Conservation (phyloP, 2,329 filamentous ascomycete genomes). For the Chlorencoelia australis region DNA sequence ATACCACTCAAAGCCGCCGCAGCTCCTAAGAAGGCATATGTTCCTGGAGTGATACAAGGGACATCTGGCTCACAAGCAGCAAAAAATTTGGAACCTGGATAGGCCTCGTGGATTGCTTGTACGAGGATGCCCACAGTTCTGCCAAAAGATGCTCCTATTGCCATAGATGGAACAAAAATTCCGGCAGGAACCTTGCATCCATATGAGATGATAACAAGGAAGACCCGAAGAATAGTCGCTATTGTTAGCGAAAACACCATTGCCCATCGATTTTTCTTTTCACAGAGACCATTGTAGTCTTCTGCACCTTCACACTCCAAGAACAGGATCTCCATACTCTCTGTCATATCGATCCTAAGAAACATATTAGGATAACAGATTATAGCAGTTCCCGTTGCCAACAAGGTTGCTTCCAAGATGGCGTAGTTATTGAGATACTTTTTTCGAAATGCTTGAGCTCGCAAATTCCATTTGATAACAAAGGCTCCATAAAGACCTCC, state of each 20-base stretch:
- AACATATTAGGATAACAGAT: slow-evolving; percentile 98
- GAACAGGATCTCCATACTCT: slow-evolving; percentile 98
- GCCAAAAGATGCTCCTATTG: slow-evolving; percentile 88
- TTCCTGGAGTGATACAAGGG: slow-evolving; percentile 93
- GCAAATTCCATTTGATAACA: slow-evolving; percentile 95
- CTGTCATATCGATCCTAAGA: slow-evolving; percentile 93
- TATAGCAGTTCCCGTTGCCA: slow-evolving; percentile 76
- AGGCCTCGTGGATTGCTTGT: slow-evolving; percentile 75
- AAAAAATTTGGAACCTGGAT: slow-evolving; percentile 78
- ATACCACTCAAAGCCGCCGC: slow-evolving; percentile 87
- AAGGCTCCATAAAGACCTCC: slow-evolving; percentile 93
- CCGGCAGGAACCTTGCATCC: slow-evolving; percentile 96
- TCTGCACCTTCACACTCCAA: slow-evolving; percentile 82
- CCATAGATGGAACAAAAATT: slow-evolving; percentile 98
- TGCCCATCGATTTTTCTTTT: slow-evolving; percentile 60
- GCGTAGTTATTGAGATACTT: slow-evolving; percentile 80
- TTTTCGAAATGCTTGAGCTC: slow-evolving; percentile 85
- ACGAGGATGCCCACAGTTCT: slow-evolving; percentile 91
- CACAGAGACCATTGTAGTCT: slow-evolving; percentile 84
- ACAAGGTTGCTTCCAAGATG: slow-evolving; percentile 72
- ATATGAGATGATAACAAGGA: slow-evolving; percentile 90
- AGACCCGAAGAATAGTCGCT: slow-evolving; percentile 70
- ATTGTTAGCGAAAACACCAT: slow-evolving; percentile 71
- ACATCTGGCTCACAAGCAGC: slow-evolving; percentile 80
- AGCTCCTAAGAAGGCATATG: slow-evolving; percentile 90